Conservation (phyloP, 805 yeast genomes). For the Priceomyces medius region DNA sequence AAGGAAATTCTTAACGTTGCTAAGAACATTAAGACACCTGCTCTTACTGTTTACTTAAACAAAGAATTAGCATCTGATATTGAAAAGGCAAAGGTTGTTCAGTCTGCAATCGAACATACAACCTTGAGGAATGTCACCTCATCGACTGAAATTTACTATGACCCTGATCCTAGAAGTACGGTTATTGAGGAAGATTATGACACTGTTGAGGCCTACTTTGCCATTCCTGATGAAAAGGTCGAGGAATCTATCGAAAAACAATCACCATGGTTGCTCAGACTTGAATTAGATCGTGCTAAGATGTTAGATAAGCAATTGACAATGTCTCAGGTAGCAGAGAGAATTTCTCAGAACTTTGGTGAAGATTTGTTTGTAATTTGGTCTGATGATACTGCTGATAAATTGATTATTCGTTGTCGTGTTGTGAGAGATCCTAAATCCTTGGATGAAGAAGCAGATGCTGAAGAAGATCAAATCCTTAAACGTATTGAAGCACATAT, state of each 20-base stretch:
- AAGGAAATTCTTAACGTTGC: conserved; percentile 98
- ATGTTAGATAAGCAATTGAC: conserved; percentile 97
- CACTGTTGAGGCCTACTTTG: conserved; percentile 95
- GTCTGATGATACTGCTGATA: conserved; percentile 99
- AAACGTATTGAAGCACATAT: conserved; percentile 93
- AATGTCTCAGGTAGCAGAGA: conserved; percentile 97
- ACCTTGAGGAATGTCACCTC: conserved; percentile 92
- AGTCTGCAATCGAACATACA: conserved; percentile 96
- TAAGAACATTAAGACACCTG: conserved; percentile 99
- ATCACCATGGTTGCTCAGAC: conserved; percentile 96
- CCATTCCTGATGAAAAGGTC: conserved; percentile 96
- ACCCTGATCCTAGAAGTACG: conserved; percentile 97
- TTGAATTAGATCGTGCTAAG: conserved; percentile 96
- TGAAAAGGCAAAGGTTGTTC: conserved; percentile 90
- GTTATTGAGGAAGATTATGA: conserved; percentile 95
- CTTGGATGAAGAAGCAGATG: conserved; percentile 88
- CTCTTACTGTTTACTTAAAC: conserved; percentile 87
- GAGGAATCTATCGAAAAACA: conserved; percentile 92
- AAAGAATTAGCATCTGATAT: conserved; percentile 81
- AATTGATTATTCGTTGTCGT: conserved; percentile 95
- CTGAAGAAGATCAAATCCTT: conserved; percentile 95
- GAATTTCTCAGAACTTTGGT: conserved; percentile 87
- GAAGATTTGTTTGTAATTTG: conserved; percentile 96
- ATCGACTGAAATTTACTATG: conserved; percentile 96
- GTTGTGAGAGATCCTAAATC: conserved; percentile 95